Base-by-base conservation (phyloP, 495 filamentous ascomycete species). In the Lepraria neglecta region DNA sequence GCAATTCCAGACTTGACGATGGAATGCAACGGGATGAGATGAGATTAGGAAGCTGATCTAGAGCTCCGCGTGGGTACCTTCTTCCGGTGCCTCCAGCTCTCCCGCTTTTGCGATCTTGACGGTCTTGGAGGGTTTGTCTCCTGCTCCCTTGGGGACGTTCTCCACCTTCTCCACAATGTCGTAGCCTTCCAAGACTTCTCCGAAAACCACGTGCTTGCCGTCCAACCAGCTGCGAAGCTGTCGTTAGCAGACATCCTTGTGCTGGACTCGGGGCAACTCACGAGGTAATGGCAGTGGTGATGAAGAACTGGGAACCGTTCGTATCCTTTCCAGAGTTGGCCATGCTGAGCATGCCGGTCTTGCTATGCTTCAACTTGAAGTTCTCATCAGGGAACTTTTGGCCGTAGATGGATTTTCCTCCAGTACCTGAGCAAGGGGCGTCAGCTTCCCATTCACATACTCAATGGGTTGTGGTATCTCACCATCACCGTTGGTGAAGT, bases 231-330 rank as follows among this genome's bases (percentile, higher is more conserved):
- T 91, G 59, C n/a, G 27, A 10, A 15, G 14, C 33, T n/a, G 51
- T 35, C 53, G 65, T 78, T 60, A 78, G 73, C 51, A 56, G 46
- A 9, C 24, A 58, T 54, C 4, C 42, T 56, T 28, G 24, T 31
- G 42, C 28, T 62, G 6, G 58, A 19, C n/a, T 4, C 30, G 30
- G 21, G 15, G 24, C 28, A 30, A 71, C 88, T 75, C 81, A 92
- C 88, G 81, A 79, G 69, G 90, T 94, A 68, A 89, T 73, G 64
- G 86, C 85, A 65, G 90, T 94, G 69, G 90, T 95, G 65, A 95
- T 94, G 82, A 95, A 98, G 83, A 98, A 97, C 77, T 99, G 95
- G 54, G 89, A 95, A 68, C 95, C 95, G 71, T 99, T 99, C 79
- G 94, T 99, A 73, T 97, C 90, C 76, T 89, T 87, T 74, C 95